Evolutionary conservation across 495 filamentous ascomycete genomes (phyloP).

Genomic region (Aeminium ludgeri): DNA sequence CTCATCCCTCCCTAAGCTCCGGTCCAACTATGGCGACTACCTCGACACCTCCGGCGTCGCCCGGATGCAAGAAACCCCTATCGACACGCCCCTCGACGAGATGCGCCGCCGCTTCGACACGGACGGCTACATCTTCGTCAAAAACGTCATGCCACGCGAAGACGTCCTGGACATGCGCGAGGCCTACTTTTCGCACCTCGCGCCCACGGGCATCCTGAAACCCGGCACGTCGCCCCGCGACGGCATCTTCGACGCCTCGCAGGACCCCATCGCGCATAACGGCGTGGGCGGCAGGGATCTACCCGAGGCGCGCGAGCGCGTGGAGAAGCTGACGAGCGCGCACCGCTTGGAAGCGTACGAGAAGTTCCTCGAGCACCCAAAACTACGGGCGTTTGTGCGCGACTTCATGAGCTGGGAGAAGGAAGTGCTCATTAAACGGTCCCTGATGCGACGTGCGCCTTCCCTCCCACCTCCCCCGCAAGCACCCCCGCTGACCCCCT

Average conservation of each 20-base stretch:
- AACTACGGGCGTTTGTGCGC: constrained; percentile 12
- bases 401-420: constrained; percentile 17
- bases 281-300: constrained; percentile 15
- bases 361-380: constrained; percentile 12
- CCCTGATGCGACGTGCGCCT: constrained; percentile 9
- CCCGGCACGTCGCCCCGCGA: constrained; percentile 11
- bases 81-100: constrained; percentile 21
- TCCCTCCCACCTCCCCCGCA: neutral
- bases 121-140: constrained; percentile 18
- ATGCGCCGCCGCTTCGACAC: constrained; percentile 9
- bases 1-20: constrained; percentile 16
- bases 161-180: constrained; percentile 16
- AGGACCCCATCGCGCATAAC: constrained; percentile 14
- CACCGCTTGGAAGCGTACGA: constrained; percentile 13
- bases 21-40: constrained; percentile 16
- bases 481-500: neutral
- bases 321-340: constrained; percentile 7
- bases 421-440: constrained; percentile 15
- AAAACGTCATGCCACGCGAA: constrained; percentile 10
- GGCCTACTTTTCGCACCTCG: constrained; percentile 8
- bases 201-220: constrained; percentile 16
- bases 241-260: constrained; percentile 15
- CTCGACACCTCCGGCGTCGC: constrained; percentile 11
- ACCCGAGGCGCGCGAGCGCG: constrained; percentile 5
- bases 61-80: constrained; percentile 19